phyloP scores from a whole-genome alignment of 2,329 filamentous ascomycete genomes.

The Alternaria sp. region DNA sequence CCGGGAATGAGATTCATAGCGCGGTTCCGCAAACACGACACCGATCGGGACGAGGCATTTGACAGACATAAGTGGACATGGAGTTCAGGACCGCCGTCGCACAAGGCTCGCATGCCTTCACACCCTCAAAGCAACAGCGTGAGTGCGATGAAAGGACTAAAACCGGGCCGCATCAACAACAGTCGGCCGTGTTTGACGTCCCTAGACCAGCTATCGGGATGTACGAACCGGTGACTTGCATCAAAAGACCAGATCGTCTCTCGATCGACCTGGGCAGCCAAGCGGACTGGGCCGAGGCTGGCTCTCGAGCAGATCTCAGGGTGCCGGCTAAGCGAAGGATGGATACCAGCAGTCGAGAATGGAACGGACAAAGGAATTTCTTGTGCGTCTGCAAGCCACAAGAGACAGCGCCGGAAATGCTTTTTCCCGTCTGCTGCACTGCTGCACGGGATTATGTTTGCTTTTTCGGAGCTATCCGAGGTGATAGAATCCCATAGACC shows the following conservation, averaged over 20 bases:
- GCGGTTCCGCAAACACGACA: conserved; percentile 52
- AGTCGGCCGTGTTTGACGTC: background rate
- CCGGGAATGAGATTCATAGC: conserved; percentile 58
- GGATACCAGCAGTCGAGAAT: background rate
- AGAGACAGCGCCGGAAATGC: background rate
- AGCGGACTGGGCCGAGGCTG: background rate
- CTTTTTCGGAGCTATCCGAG: background rate
- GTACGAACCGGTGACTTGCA: background rate
- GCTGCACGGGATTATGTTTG: background rate
- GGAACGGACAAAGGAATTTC: background rate
- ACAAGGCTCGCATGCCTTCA: conserved; percentile 63
- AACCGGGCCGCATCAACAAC: background rate
- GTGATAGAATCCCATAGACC: background rate
- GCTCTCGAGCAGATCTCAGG: background rate
- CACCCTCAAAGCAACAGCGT: conserved; percentile 40
- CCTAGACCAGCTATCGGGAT: background rate
- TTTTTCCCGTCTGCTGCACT: background rate
- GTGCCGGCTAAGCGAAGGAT: background rate
- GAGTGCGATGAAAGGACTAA: background rate
- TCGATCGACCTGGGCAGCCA: background rate
- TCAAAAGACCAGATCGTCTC: background rate
- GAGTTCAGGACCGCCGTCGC: conserved; percentile 54
- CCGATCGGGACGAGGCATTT: conserved; percentile 58
- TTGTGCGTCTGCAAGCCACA: background rate
- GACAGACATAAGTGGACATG: conserved; percentile 61